Conservation (phyloP, 2,329 filamentous ascomycete species). For the Mycosphaerella sp. region DNA sequence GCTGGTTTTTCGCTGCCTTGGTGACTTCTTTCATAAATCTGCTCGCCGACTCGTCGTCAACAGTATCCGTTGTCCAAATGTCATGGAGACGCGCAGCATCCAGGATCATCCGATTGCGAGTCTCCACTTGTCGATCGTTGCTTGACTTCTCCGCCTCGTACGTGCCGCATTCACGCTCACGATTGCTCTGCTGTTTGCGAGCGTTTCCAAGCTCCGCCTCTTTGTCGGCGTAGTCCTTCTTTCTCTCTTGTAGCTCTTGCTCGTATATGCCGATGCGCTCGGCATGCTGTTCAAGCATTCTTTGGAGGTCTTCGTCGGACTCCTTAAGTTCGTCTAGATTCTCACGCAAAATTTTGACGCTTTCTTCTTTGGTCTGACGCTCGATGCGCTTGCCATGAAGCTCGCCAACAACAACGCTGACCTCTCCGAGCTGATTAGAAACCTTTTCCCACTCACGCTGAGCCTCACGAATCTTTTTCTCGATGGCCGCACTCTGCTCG, state of each 20-base stretch:
- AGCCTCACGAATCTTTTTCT: conserved; percentile 56
- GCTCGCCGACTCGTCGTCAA: conserved; percentile 67
- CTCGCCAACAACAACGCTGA: conserved; percentile 66
- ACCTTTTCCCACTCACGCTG: conserved; percentile 51
- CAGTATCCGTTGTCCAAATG: conserved; percentile 77
- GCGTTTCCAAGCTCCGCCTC: conserved; percentile 44
- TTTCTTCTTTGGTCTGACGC: conserved; percentile 62
- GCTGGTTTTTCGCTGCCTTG: conserved; percentile 71
- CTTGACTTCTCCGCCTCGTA: conserved; percentile 80
- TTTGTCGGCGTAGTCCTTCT: conserved; percentile 61
- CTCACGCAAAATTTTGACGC: conserved; percentile 61
- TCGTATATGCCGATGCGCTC: conserved; percentile 60
- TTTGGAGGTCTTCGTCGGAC: conserved; percentile 67
- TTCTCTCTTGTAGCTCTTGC: conserved; percentile 56
- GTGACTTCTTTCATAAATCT: conserved; percentile 72
- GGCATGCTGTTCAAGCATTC: conserved; percentile 70
- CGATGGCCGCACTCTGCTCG: conserved; percentile 54
- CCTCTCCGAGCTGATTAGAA: conserved; percentile 66
- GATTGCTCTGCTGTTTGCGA: conserved; percentile 40
- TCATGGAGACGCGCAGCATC: conserved; percentile 69
- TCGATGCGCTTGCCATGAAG: conserved; percentile 72
- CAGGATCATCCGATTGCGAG: conserved; percentile 67
- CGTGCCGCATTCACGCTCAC: conserved; percentile 62
- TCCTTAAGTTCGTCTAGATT: conserved; percentile 74
- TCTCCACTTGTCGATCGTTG: conserved; percentile 71